Conservation (phyloP, 2,329 filamentous ascomycete genomes). For the Conoideocrella luteorostrata region DNA sequence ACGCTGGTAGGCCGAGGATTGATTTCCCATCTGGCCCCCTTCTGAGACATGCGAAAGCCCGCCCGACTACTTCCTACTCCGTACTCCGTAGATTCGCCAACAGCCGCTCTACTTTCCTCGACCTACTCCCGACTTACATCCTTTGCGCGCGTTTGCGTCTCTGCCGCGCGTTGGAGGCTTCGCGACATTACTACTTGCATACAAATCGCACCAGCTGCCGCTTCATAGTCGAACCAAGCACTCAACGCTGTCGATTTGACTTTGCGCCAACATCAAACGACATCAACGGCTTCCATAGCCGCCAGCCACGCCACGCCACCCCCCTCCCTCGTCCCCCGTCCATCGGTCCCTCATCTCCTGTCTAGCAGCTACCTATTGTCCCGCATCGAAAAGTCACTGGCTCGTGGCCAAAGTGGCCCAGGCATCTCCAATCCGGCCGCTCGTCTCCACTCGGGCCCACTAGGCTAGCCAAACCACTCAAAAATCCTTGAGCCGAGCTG, state of each 20-base stretch:
- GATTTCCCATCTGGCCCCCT: too few species aligned
- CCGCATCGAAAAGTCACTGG: background rate
- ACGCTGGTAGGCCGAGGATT: too few species aligned
- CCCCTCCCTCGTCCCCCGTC: background rate
- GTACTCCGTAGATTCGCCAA: too few species aligned
- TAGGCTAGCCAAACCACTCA: background rate
- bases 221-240: background rate
- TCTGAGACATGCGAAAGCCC: too few species aligned
- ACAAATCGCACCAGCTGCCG: too few species aligned
- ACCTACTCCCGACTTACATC: too few species aligned
- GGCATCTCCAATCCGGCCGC: constrained; percentile 3
- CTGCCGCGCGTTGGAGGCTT: too few species aligned
- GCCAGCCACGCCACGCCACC: background rate
- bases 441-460: constrained; percentile 5
- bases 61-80: too few species aligned
- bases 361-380: background rate
- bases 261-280: background rate
- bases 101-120: too few species aligned
- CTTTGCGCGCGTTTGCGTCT: too few species aligned
- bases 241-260: background rate
- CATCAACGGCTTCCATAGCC: background rate
- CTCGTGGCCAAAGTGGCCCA: background rate
- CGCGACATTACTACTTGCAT: too few species aligned
- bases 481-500: background rate
- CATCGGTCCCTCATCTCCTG: background rate